phyloP scores from a whole-genome alignment of 2,329 filamentous ascomycete genomes.

The Penicillium psychrosexuale region DNA sequence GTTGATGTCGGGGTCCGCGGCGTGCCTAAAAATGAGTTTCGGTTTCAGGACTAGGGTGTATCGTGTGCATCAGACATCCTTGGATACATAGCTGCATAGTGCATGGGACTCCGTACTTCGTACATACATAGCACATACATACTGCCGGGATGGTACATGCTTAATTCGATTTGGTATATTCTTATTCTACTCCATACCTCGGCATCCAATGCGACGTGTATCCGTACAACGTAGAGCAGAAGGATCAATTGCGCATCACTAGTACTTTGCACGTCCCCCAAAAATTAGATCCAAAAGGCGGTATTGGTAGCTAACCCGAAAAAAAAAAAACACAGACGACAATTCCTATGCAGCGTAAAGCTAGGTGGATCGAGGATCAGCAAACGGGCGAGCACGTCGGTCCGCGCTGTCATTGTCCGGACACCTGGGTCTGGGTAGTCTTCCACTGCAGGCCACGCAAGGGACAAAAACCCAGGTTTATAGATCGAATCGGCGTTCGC shows the following conservation, averaged over 20 bases:
- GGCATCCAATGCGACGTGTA: background rate
- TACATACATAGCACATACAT: background rate
- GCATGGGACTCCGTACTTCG: background rate
- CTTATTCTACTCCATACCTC: background rate
- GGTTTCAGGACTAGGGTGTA: constrained; percentile 36
- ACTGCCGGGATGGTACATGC: background rate
- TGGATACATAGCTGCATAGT: background rate
- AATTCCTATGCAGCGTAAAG: constrained; percentile 1
- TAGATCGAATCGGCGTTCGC: constrained; percentile 10
- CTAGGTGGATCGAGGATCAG: constrained; percentile 18
- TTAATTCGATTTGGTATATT: background rate
- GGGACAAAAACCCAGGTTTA: constrained; percentile 10
- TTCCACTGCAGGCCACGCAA: constrained; percentile 16
- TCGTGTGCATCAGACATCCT: background rate
- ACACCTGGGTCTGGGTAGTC: background rate
- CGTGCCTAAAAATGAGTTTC: constrained; percentile 62
- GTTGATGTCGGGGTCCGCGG: constrained; percentile 73
- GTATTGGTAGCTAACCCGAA: background rate
- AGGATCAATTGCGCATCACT: constrained; percentile 6
- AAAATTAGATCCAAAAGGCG: constrained; percentile 1
- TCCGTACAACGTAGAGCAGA: background rate
- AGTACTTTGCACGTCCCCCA: background rate
- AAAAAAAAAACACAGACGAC: background rate
- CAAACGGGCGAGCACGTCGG: constrained; percentile 19
- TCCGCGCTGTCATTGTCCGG: constrained; percentile 17